These are phyloP conservation scores for Russula sp. DNA, from an alignment of 768 basidiomycete genomes.

Conservation along the genomic window DNA sequence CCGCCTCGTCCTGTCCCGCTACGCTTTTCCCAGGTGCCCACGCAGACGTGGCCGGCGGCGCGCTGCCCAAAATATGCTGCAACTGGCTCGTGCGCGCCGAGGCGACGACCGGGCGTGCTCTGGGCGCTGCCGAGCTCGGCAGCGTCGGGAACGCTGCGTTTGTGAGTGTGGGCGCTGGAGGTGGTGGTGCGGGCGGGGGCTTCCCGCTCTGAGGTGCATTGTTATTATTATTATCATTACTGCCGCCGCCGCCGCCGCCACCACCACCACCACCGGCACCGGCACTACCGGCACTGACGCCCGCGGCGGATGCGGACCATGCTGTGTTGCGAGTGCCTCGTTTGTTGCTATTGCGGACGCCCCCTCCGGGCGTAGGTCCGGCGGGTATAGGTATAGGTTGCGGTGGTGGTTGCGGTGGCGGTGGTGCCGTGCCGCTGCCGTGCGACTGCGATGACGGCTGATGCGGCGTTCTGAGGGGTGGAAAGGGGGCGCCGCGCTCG, in stretches of 20 bases:
- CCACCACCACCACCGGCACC: no score
- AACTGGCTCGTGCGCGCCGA: constrained; percentile 61
- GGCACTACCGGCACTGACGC: constrained; percentile 22
- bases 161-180: constrained; percentile 41
- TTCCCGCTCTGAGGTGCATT: constrained; percentile 4
- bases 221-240: not conserved
- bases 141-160: constrained; percentile 62
- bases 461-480: constrained; percentile 22
- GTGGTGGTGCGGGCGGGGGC: constrained; percentile 21
- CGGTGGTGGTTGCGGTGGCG: constrained; percentile 6
- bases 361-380: constrained; percentile 28
- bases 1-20: constrained; percentile 11
- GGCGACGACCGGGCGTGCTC: constrained; percentile 34
- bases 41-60: constrained; percentile 29
- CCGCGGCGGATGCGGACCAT: constrained; percentile 24
- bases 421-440: constrained; percentile 9
- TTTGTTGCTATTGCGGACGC: constrained; percentile 27
- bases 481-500: constrained; percentile 30
- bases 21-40: constrained; percentile 25
- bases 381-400: no score
- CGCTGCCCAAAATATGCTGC: constrained; percentile 56
- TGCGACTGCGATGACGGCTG: not conserved
- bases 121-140: constrained; percentile 37
- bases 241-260: constrained; percentile 16
- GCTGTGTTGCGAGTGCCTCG: constrained; percentile 19